Base-by-base conservation (phyloP, 2,329 filamentous ascomycete species). In the Exophiala aquamarina region DNA sequence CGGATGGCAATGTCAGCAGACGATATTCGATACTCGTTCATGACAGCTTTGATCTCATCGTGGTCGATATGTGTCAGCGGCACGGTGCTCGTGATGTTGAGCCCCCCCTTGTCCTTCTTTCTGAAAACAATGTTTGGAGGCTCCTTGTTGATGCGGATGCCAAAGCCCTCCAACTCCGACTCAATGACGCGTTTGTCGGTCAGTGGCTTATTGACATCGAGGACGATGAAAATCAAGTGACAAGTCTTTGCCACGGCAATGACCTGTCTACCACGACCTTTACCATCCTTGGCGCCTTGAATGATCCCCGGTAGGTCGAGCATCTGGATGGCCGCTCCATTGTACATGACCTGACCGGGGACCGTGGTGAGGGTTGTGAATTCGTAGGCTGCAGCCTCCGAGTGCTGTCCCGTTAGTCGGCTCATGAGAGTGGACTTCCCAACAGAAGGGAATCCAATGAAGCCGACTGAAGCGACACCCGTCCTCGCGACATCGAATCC, bases 201-300 rank as follows among this genome's bases (percentile, higher is more conserved):
- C 60, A 98, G 75, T 18, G 93, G 93, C 72, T 98, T 98, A 74
- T 97, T 97, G 63, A 98, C 93, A 65, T 98, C 93, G 45, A 98
- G 78, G 38, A 98, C 89, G 65, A 98, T 98, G 71, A 97, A 97
- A 62, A 98, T 98, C 61, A 98, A 73, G 77, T 98, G 88, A 73
- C 93, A 98, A 14, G 93, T 97, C 77, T 98, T 98, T 50, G 93
- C 92, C 39, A 98, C 93, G 7, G 93, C 93, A 74, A 98, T 98
- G 64, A 98, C 93, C 74, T 98, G 93, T 61, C 92, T 84, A 78
- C 93, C 93, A 77, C 93, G 84, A 74, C 93, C 93, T 66, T 95
- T 94, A 57, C 93, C 93, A 67, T 98, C 93, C 71, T 98, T 97
- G 60, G 93, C 93, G 65, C 93, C 93, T 70, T 97, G 89, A 59